Evolutionary conservation across 768 basidiomycete genomes (phyloP), one percentile per base, ranked within the genome.

Genomic region (Suillus sp.): DNA sequence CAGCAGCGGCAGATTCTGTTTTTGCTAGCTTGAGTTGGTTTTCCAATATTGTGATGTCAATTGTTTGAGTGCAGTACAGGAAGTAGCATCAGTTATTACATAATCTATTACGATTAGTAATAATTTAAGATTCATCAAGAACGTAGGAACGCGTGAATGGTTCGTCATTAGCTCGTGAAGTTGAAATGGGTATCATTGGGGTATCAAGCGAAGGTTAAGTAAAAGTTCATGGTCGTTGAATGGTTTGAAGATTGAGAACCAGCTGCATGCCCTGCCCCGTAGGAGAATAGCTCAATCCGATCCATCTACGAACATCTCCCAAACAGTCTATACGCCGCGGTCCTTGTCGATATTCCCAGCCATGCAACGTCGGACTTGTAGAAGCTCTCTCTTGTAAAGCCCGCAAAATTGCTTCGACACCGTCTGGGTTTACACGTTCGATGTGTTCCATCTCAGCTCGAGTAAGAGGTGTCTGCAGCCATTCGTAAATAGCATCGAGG

Each of bases 291-390:
- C 37, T 40, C 20, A 57, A 40, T 40, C 56, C 56, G 1, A 57
- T 40, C 56, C 56, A 57, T 57, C 56, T 40, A 27, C 56, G 56
- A 13, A 40, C 10, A n/a, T 77, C 75, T 1, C 84, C 85, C 37
- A 87, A 66, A 54, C 79, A 77, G 70, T 88, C 87, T 47, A 82
- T 78, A 40, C 86, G 78, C 66, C 70, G 78, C 59, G 81, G 81
- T 0, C 82, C 81, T 56, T 77, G 70, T 45, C 65, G 66, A 38
- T 77, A 68, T 47, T 81, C 79, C 61, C 80, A 78, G 2, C 69
- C 78, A 14, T 74, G 70, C 9, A 87, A 65, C 32, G 79, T 79
- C 60, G 69, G 68, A 7, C 79, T 76, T 25, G 79, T 75, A 32
- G 70, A 70, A 58, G 78, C 78, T 61, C 85, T 79, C 34, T 69